These are phyloP conservation scores for Hortiboletus rubellus DNA, from an alignment of 1,284 basidiomycete genomes.

Conservation along the genomic window DNA sequence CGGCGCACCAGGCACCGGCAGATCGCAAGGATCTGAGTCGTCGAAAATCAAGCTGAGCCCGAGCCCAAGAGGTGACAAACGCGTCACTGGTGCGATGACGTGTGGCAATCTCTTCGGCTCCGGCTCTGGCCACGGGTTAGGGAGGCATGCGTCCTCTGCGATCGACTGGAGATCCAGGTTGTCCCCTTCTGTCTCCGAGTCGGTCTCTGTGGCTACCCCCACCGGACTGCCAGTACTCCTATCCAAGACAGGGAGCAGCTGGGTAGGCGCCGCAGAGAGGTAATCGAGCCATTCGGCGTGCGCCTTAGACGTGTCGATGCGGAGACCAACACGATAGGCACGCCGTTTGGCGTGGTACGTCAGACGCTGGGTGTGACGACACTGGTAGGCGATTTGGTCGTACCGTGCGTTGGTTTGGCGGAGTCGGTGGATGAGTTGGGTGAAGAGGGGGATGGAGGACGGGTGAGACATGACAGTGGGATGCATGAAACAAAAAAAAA, in stretches of 20 bases:
- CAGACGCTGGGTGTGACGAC: conserved; percentile 28
- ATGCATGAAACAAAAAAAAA: conserved; percentile 8
- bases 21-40: background rate
- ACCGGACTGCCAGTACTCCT: background rate
- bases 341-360: conserved; percentile 47
- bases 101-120: conserved; percentile 2
- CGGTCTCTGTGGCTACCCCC: background rate
- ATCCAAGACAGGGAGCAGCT: conserved; percentile 43
- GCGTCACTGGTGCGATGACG: background rate
- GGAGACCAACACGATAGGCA: conserved; percentile 44
- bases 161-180: background rate
- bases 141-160: background rate
- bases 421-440: conserved; percentile 41
- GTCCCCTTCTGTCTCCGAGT: background rate
- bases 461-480: conserved; percentile 13
- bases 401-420: conserved; percentile 44
- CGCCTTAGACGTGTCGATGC: conserved; percentile 44
- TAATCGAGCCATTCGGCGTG: conserved; percentile 36
- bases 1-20: conserved; percentile 28
- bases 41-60: conserved; percentile 1
- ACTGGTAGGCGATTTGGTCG: conserved; percentile 35
- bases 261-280: conserved; percentile 36
- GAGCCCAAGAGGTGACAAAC: conserved; percentile 20
- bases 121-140: background rate
- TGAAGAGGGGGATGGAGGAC: conserved; percentile 23